Evolutionary conservation across 2,329 filamentous ascomycete species (phyloP).

Genomic region (Nigrospora osmanthi): DNA sequence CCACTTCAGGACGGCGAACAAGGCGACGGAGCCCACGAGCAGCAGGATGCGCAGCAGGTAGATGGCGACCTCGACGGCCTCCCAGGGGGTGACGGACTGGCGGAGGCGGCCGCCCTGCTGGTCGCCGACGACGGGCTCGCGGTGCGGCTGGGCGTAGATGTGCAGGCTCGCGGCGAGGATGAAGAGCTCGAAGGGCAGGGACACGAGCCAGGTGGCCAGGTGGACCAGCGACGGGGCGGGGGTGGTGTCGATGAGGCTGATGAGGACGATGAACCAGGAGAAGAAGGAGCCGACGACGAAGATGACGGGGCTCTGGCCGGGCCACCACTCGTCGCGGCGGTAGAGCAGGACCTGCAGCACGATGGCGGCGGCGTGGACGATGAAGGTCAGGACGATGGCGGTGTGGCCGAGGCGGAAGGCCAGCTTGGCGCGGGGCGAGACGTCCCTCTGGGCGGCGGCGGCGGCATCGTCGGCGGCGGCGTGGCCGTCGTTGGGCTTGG

Average conservation of each 20-base stretch:
- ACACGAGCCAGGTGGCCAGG: constrained; percentile 24
- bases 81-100: constrained; percentile 11
- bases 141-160: constrained; percentile 17
- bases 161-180: constrained; percentile 17
- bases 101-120: constrained; percentile 16
- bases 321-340: constrained; percentile 1
- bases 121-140: constrained; percentile 14
- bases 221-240: constrained; percentile 22
- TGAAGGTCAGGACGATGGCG: not conserved
- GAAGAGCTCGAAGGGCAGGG: constrained; percentile 20
- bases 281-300: constrained; percentile 2
- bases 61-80: constrained; percentile 19
- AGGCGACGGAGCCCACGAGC: not conserved
- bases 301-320: not conserved
- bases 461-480: not conserved
- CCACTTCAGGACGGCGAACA: not conserved
- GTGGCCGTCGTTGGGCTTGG: not conserved
- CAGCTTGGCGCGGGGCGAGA: not conserved
- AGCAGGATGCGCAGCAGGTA: constrained; percentile 16
- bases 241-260: constrained; percentile 1
- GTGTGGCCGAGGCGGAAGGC: not conserved
- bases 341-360: not conserved
- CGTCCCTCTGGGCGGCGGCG: not conserved
- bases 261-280: constrained; percentile 1
- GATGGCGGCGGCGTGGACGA: not conserved